phyloP scores from a whole-genome alignment of 148 eudicot species.

The Rhododendron kiyosumense region DNA sequence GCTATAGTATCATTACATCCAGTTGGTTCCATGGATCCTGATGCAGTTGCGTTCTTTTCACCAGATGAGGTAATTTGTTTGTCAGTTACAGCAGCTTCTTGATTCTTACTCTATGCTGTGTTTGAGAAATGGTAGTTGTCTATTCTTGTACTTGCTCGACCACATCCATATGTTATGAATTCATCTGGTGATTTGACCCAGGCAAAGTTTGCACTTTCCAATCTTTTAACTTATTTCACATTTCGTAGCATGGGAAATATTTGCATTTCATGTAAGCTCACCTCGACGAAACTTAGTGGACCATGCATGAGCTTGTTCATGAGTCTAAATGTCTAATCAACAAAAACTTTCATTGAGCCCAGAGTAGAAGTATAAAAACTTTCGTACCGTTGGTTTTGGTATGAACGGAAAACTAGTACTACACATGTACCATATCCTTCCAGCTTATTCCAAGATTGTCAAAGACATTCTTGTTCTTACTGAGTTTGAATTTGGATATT shows the following conservation, averaged over 20 bases:
- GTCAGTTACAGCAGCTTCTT: not conserved
- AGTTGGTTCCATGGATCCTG: conserved; percentile 81
- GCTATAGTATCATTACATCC: conserved; percentile 86
- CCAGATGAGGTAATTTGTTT: conserved; percentile 78
- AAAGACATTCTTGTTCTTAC: not conserved
- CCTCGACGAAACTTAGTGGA: not conserved
- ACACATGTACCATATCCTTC: not conserved
- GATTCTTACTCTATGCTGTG: not conserved
- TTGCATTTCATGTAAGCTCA: not conserved
- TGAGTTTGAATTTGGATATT: not conserved
- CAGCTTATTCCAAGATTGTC: not conserved
- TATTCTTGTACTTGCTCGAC: not conserved
- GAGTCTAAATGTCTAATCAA: not conserved
- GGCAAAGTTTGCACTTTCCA: not conserved
- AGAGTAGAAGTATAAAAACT: not conserved
- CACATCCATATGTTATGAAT: not conserved
- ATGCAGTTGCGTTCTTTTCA: conserved; percentile 90
- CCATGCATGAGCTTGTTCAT: not conserved
- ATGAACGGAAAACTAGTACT: not conserved
- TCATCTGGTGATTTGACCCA: not conserved
- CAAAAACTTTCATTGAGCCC: not conserved
- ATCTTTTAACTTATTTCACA: not conserved
- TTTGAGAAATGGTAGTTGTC: not conserved
- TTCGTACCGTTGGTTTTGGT: not conserved
- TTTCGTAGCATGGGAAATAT: not conserved